Base-by-base conservation (phyloP, 192 early-diverging fungal species). In the Coemansia sp. region DNA sequence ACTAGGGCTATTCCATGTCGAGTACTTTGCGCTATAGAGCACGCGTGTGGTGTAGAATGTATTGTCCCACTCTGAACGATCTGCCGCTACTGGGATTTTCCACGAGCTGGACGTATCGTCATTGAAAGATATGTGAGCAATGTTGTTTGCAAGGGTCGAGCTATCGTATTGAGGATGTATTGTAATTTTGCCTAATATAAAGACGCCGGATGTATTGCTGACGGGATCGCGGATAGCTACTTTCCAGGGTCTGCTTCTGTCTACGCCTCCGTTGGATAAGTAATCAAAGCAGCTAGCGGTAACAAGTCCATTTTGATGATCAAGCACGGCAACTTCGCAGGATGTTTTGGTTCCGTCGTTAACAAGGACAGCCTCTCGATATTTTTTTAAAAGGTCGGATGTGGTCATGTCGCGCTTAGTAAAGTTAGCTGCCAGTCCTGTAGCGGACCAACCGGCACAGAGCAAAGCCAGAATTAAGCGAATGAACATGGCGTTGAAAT, bases 301-400 rank as follows among this genome's bases (percentile, higher is more conserved):
- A 23, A 62, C 36, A 49, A 58, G 58, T 9, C 32, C 67, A 0
- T 47, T 11, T 28, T 25, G 35, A 15, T 39, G 51, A 50, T 62
- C 60, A 26, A 69, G 52, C 6, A 69, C 32, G 11, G 54, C 58
- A 44, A 69, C 32, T 42, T 69, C 67, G 50, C 67, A 69, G 15
- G 67, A 62, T 18, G 67, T 62, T 14, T 56, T 53, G 3, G 48
- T 45, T 25, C 40, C 49, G 26, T 36, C 36, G 5, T 58, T 50
- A 5, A 69, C 45, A 40, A 62, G 50, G 26, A 57, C 37, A 8
- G 59, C 67, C 20, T 59, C 50, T 1, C 59, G 58, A 46, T 23
- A 62, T 18, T 51, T 13, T 36, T n/a, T 50, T 5, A 37, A 17
- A n/a, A 58, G 27, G 20, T 40, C 38, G n/a, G 25, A 37, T 20